A percentile compares a stretch with the other conserved stretches of the same genome.
Conservation (phyloP, 345 rosid genomes). For the Eucalyptus tenuipes region DNA sequence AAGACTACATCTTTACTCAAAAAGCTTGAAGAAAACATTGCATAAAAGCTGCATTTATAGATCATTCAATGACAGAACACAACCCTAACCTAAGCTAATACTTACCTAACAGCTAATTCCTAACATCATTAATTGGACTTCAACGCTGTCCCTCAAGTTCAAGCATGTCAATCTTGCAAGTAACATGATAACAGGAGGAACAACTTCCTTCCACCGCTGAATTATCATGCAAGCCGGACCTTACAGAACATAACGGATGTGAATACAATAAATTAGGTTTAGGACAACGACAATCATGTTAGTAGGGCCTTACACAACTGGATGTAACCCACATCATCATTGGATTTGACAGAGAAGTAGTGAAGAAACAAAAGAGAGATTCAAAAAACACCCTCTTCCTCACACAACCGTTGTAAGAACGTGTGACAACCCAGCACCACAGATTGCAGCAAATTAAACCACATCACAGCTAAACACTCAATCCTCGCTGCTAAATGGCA, state of each 20-base stretch:
- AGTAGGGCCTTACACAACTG: background rate
- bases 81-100: background rate
- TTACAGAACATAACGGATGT: background rate
- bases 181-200: background rate
- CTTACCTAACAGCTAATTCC: background rate
- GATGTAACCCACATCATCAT: background rate
- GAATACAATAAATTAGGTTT: background rate
- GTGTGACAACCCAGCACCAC: background rate
- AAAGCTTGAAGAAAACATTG: background rate
- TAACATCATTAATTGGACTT: background rate
- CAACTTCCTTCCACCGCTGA: background rate
- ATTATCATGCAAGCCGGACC: background rate
- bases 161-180: background rate
- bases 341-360: background rate
- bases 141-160: background rate
- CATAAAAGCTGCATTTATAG: background rate
- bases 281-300: background rate
- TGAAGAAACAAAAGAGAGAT: background rate
- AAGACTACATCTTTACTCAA: background rate
- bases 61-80: background rate
- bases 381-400: background rate
- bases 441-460: background rate
- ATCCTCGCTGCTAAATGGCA: background rate
- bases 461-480: background rate
- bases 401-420: background rate